A percentile compares a stretch with the other conserved stretches of the same genome.
Evolutionary conservation across 1,284 basidiomycete genomes (phyloP).

Genomic region (Ceratobasidium sp.): DNA sequence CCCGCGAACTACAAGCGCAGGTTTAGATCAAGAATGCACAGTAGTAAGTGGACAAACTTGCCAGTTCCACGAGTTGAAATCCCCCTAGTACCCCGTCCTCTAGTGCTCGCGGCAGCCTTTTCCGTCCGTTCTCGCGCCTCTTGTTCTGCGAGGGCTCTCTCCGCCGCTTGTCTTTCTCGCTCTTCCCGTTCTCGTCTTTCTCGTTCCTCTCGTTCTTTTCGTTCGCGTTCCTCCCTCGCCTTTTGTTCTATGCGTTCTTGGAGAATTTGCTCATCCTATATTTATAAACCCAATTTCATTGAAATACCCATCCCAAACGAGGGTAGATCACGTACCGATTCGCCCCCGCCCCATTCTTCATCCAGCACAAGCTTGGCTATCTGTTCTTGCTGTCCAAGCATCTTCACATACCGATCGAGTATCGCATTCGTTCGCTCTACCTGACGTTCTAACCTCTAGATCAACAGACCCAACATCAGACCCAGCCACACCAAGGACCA

Average conservation of each 20-base stretch:
- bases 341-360: slow-evolving; percentile 50
- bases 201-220: slow-evolving; percentile 40
- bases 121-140: slow-evolving; percentile 37
- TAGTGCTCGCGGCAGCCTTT: slow-evolving; percentile 5
- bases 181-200: slow-evolving; percentile 37
- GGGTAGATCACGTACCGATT: slow-evolving; percentile 46
- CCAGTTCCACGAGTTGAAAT: slow-evolving; percentile 15
- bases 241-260: slow-evolving; percentile 43
- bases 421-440: slow-evolving; percentile 50
- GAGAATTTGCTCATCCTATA: slow-evolving; percentile 44
- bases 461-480: slow-evolving; percentile 5
- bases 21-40: neutral
- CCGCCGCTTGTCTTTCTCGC: slow-evolving; percentile 39
- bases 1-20: slow-evolving; percentile 14
- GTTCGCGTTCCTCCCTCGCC: slow-evolving; percentile 34
- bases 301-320: too few relatives aligned
- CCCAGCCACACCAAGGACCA: neutral
- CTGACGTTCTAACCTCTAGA: slow-evolving; percentile 47
- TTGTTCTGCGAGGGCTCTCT: slow-evolving; percentile 39
- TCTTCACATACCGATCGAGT: slow-evolving; percentile 50
- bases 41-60: neutral
- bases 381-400: slow-evolving; percentile 51
- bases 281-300: neutral
- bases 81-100: slow-evolving; percentile 28
- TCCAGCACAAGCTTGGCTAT: slow-evolving; percentile 49